Evolutionary conservation across 768 basidiomycete genomes (phyloP).

Genomic region (Lentinula sp.): DNA sequence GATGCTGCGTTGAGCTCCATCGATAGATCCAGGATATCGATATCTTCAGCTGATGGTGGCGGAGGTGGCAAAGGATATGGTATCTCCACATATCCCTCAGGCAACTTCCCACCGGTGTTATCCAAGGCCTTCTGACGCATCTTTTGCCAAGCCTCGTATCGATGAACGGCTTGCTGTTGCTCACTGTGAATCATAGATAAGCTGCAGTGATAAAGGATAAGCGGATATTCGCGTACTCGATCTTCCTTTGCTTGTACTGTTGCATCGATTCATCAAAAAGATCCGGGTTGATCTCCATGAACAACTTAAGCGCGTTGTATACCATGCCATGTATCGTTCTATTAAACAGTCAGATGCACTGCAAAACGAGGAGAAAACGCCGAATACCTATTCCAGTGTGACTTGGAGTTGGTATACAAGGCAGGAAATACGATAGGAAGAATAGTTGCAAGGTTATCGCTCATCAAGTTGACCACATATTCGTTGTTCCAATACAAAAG

Average conservation of each 20-base stretch:
- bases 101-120: conserved; percentile 68
- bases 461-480: conserved; percentile 99
- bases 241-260: conserved; percentile 84
- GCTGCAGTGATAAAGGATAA: background rate
- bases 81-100: conserved; percentile 62
- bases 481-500: conserved; percentile 99
- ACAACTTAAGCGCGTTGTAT: conserved; percentile 94
- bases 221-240: conserved; percentile 54
- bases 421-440: conserved; percentile 97
- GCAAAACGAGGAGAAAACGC: background rate
- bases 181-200: conserved; percentile 48
- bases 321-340: conserved; percentile 99
- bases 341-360: conserved; percentile 5
- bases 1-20: conserved; percentile 85
- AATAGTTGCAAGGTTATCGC: conserved; percentile 84
- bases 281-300: conserved; percentile 99
- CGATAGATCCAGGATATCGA: conserved; percentile 81
- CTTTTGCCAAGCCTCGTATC: conserved; percentile 88
- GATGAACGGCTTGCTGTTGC: conserved; percentile 74
- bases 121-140: conserved; percentile 70
- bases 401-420: conserved; percentile 90
- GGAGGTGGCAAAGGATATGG: conserved; percentile 73
- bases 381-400: conserved; percentile 96
- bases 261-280: conserved; percentile 92
- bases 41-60: conserved; percentile 71